Base-by-base conservation (phyloP, 179 eudicot species). In the Patellifolia procumbens region DNA sequence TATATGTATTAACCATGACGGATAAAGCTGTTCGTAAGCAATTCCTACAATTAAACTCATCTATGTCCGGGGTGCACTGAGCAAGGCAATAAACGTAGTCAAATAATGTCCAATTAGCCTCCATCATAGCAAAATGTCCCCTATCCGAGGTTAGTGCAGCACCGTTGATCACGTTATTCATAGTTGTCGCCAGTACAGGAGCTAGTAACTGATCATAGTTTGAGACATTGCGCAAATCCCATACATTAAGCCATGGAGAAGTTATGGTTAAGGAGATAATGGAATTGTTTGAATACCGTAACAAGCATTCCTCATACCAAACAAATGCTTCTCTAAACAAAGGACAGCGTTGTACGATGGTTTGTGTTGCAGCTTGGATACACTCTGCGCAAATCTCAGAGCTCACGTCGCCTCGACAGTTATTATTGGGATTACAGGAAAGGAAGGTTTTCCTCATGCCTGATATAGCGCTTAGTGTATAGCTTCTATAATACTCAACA, bases 231-330 rank as follows among this genome's bases (percentile, higher is more conserved):
- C 2, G 0, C 3, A 5, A 0, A 42, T 22, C 65, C 69, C 46
- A 35, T 0, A 3, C 4, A 28, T 4, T 2, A 2, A 7, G 22
- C 2, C 8, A 24, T 7, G 28, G 48, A 46, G 0, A 1, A 4
- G 22, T 53, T 43, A 70, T 58, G 8, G 26, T 8, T 5, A 12
- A 12, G 15, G 79, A 78, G 65, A 78, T 78, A 19, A 81, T 74
- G 20, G 62, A 32, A 32, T 76, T 76, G 70, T 82, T 63, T 35
- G 85, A 52, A 75, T 74, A 82, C n/a, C 81, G 73, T 22, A 82
- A 37, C 74, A 59, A 72, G 67, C 84, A 77, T 28, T 76, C 76
- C n/a, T 56, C 5, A 52, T 76, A 81, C 83, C 83, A 62, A 66
- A 55, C 45, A 10, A 65, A 24, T 20, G 77, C 80, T 58, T 76